Conservation (phyloP, 2,329 filamentous ascomycete genomes). For the Chaetomium olivaceum region DNA sequence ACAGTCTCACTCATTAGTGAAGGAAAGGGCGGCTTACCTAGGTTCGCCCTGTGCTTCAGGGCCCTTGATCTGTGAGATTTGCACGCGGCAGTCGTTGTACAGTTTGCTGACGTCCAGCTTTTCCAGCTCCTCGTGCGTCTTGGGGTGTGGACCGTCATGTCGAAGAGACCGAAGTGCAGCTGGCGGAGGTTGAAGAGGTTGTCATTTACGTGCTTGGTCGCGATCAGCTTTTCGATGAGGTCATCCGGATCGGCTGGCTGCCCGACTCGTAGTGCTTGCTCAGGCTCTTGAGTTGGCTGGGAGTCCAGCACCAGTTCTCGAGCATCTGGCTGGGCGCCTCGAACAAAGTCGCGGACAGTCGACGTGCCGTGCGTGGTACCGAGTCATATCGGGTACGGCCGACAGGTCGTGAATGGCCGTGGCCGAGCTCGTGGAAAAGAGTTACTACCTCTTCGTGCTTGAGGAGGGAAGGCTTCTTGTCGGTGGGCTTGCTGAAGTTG, state of each 20-base stretch:
- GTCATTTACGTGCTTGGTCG: slow-evolving; percentile 78
- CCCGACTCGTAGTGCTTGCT: slow-evolving; percentile 72
- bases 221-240: slow-evolving; percentile 71
- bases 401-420: slow-evolving; percentile 69
- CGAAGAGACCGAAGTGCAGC: slow-evolving; percentile 78
- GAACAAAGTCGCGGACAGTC: slow-evolving; percentile 69
- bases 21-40: slow-evolving; percentile 43
- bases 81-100: slow-evolving; percentile 72
- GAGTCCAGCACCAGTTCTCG: slow-evolving; percentile 75
- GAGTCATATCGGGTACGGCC: slow-evolving; percentile 61
- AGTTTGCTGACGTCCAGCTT: slow-evolving; percentile 62
- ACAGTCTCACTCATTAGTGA: background rate
- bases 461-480: slow-evolving; percentile 73
- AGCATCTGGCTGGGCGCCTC: slow-evolving; percentile 73
- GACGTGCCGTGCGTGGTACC: slow-evolving; percentile 71
- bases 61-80: slow-evolving; percentile 73
- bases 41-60: slow-evolving; percentile 65
- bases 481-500: slow-evolving; percentile 80
- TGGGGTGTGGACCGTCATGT: slow-evolving; percentile 79
- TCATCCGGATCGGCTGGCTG: slow-evolving; percentile 71
- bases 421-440: slow-evolving; percentile 75
- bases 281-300: slow-evolving; percentile 63
- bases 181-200: slow-evolving; percentile 77
- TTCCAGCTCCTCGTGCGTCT: slow-evolving; percentile 68
- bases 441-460: slow-evolving; percentile 84